phyloP scores from a whole-genome alignment of 768 basidiomycete genomes.

The Pulveroboletus sp. region DNA sequence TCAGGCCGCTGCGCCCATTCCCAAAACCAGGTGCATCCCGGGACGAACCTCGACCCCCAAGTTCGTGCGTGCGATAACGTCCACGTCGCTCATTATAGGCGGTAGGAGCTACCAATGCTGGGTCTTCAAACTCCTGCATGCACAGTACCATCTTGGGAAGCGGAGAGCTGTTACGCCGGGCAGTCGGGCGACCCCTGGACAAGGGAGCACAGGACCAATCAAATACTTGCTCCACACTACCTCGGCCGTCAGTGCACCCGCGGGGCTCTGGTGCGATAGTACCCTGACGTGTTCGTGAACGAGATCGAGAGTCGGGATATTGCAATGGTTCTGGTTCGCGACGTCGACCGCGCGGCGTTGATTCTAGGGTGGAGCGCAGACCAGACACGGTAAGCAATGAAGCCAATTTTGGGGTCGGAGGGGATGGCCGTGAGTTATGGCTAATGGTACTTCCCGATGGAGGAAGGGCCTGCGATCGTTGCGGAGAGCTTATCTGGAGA shows the following conservation, averaged over 20 bases:
- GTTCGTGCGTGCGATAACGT: slow-evolving; percentile 49
- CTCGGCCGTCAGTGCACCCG: slow-evolving; percentile 23
- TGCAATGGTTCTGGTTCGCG: slow-evolving; percentile 35
- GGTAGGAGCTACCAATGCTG: slow-evolving; percentile 20
- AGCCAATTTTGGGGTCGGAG: slow-evolving; percentile 54
- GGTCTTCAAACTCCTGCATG: slow-evolving; percentile 32
- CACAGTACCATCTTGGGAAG: slow-evolving; percentile 44
- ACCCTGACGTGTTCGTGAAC: slow-evolving; percentile 31
- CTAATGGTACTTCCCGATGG: slow-evolving; percentile 43
- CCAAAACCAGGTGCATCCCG: slow-evolving; percentile 59
- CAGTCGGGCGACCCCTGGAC: slow-evolving; percentile 41
- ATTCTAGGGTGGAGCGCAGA: slow-evolving; percentile 35
- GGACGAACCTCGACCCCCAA: slow-evolving; percentile 39
- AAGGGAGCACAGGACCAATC: slow-evolving; percentile 44
- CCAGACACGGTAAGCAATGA: slow-evolving; percentile 30
- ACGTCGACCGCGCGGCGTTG: slow-evolving; percentile 52
- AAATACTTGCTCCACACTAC: slow-evolving; percentile 41
- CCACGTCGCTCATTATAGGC: slow-evolving; percentile 41
- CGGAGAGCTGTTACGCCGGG: slow-evolving; percentile 56
- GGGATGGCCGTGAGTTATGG: slow-evolving; percentile 42
- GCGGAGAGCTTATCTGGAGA: slow-evolving; percentile 48
- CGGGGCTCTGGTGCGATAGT: slow-evolving; percentile 9
- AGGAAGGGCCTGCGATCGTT: slow-evolving; percentile 35
- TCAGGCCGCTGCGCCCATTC: slow-evolving; percentile 58
- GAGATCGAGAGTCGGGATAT: slow-evolving; percentile 38